Evolutionary conservation across 352 stramenopile species (phyloP).

Genomic region (Peronospora destructor): DNA sequence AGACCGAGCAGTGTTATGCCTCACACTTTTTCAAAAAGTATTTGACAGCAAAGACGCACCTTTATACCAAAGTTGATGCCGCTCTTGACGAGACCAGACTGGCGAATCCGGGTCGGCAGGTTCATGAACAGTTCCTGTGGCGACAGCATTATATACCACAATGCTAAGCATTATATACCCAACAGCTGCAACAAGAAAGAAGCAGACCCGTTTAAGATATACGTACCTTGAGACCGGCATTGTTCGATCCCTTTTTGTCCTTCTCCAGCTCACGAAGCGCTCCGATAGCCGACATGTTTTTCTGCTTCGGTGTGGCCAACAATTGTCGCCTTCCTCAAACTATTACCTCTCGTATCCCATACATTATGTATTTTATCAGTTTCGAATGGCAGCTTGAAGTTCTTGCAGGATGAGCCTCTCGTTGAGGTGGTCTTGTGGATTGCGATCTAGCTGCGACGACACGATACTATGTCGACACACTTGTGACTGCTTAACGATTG

Average conservation of each 20-base stretch:
- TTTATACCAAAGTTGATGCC: constrained; percentile 49
- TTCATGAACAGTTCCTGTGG: constrained; percentile 61
- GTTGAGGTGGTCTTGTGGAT: constrained; percentile 12
- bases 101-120: constrained; percentile 56
- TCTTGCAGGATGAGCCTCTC: constrained; percentile 24
- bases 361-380: constrained; percentile 21
- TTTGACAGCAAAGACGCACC: constrained; percentile 15
- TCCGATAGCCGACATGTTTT: constrained; percentile 76
- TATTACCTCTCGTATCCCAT: constrained; percentile 10
- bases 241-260: constrained; percentile 67
- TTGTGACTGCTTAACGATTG: constrained; percentile 30
- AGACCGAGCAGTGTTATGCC: constrained; percentile 6
- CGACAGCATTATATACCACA: constrained; percentile 1
- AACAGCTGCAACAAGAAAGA: background rate
- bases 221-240: constrained; percentile 49
- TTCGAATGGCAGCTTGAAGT: constrained; percentile 24
- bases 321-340: constrained; percentile 13
- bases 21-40: background rate
- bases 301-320: constrained; percentile 28
- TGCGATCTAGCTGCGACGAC: background rate
- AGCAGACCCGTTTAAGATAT: background rate
- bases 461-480: background rate
- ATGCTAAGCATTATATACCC: constrained; percentile 2
- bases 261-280: constrained; percentile 79
- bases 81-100: constrained; percentile 56